Percentiles rank a stretch among this genome's conserved stretches.
These are phyloP conservation scores for Filobasidium uniguttulatum DNA, from an alignment of 1,284 basidiomycete genomes.

Conservation along the genomic window DNA sequence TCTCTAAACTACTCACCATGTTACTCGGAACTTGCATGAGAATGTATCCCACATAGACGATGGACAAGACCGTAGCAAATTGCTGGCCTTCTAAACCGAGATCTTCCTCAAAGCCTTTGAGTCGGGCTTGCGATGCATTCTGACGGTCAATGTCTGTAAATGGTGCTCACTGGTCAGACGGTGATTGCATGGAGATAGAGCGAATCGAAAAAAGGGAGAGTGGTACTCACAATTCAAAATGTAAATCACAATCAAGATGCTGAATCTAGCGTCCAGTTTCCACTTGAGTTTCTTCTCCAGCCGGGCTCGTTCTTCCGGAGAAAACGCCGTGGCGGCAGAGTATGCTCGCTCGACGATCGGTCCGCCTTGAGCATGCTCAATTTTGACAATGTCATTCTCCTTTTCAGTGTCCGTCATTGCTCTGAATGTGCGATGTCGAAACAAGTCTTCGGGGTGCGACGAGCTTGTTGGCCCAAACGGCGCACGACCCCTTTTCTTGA, in stretches of 20 bases:
- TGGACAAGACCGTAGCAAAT: slow-evolving; percentile 23
- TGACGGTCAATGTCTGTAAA: slow-evolving; percentile 25
- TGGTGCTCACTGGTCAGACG: background rate
- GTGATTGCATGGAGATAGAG: background rate
- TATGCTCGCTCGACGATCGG: background rate
- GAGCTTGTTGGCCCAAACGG: too few species aligned
- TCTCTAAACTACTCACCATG: slow-evolving; percentile 17
- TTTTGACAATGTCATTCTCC: background rate
- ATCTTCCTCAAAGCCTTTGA: slow-evolving; percentile 27
- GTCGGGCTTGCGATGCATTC: slow-evolving; percentile 25
- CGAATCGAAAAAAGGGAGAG: background rate
- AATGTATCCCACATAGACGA: slow-evolving; percentile 44
- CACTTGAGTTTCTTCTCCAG: slow-evolving; percentile 29
- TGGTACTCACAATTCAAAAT: slow-evolving; percentile 17
- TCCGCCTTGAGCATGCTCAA: background rate
- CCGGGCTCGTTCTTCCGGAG: slow-evolving; percentile 12
- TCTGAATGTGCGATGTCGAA: too few species aligned
- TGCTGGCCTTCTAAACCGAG: slow-evolving; percentile 24
- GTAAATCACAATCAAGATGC: slow-evolving; percentile 24
- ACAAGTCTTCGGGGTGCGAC: too few species aligned
- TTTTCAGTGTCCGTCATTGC: too few species aligned
- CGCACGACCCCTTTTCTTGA: too few species aligned
- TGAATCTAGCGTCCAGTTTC: slow-evolving; percentile 31
- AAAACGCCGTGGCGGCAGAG: background rate
- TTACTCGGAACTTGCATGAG: slow-evolving; percentile 50